Conservation (phyloP, 108 stramenopile genomes). For the Epithemia pelagica region DNA sequence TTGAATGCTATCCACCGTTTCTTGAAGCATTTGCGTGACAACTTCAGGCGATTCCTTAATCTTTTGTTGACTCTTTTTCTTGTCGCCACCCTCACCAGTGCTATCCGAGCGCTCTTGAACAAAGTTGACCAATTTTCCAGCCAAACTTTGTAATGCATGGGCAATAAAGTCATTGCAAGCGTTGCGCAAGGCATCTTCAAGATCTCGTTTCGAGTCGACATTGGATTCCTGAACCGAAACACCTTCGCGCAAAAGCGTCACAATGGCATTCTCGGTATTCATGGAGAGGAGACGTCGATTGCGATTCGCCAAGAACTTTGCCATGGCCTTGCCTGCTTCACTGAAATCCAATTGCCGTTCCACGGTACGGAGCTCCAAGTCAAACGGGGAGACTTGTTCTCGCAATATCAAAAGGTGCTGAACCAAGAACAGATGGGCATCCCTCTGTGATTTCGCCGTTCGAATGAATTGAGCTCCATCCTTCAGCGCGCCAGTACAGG, state of each 20-base stretch:
- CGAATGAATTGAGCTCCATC: slow-evolving; percentile 67
- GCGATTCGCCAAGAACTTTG: slow-evolving; percentile 79
- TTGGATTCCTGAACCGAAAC: slow-evolving; percentile 79
- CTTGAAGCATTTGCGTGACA: slow-evolving; percentile 30
- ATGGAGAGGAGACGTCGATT: slow-evolving; percentile 84
- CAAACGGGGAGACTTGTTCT: slow-evolving; percentile 91
- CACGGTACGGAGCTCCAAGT: slow-evolving; percentile 80
- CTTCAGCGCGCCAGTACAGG: slow-evolving; percentile 73
- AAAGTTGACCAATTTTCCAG: slow-evolving; percentile 47
- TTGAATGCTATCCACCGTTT: slow-evolving; percentile 41
- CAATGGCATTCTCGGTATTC: slow-evolving; percentile 82
- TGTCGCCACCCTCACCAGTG: not conserved
- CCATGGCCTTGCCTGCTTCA: slow-evolving; percentile 80
- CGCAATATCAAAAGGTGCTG: slow-evolving; percentile 59
- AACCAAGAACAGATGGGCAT: slow-evolving; percentile 78
- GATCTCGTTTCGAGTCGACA: slow-evolving; percentile 84
- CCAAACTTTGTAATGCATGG: slow-evolving; percentile 55
- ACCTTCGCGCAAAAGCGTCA: slow-evolving; percentile 80
- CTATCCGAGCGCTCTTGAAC: slow-evolving; percentile 18
- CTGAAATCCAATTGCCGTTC: slow-evolving; percentile 87
- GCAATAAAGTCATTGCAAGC: slow-evolving; percentile 89
- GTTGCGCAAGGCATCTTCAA: slow-evolving; percentile 79
- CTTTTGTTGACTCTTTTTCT: slow-evolving; percentile 8
- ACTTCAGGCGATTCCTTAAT: slow-evolving; percentile 5
- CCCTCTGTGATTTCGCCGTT: slow-evolving; percentile 52